Base-by-base conservation (phyloP, 1,284 basidiomycete species). In the Leccinum solheimii region DNA sequence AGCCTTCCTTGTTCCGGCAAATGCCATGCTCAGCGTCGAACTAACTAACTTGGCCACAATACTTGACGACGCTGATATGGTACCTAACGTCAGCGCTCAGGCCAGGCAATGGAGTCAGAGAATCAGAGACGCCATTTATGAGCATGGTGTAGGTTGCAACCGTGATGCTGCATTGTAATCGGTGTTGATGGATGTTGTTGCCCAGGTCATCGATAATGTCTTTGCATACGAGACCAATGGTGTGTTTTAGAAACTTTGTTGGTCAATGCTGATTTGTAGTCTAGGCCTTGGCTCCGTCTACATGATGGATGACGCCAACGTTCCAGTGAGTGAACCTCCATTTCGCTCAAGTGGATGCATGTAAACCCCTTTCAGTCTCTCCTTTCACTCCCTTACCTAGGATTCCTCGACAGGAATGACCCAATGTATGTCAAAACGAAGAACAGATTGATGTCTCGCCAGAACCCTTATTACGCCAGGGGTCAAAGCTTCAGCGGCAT, bases 261-360 rank as follows among this genome's bases (percentile, higher is more conserved):
- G 3, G 21, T 3, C 32, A 38, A 21, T 8, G 36, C 43, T 61
- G 62, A 54, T 58, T 21, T 23, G 14, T 40, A 51, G 59, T 27
- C 13, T 61, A 85, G 84, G 86, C 3, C 81, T 87, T 59, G 88
- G 89, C 40, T 83, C 84, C 11, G 76, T 83, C 62, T 91, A 90
- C 74, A 81, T 90, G 23, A 92, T 91, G 88, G 90, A 91, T 64
- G 90, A 91, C 65, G 90, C 89, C 1, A 92, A 92, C 66, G 90
- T 92, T 58, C 90, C 90, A 19, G 89, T 90, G 70, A 67, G 85
- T 73, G 5, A 55, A 7, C 57, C 14, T 36, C 26, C 34, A 21
- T 48, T 14, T 45, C 19, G 52, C 57, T 57, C 36, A 16, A 59
- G 21, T 58, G 62, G 38, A 43, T 34, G n/a, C 34, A 32, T 36